phyloP scores from a whole-genome alignment of 106 monocot species.

The Allium cepa region DNA sequence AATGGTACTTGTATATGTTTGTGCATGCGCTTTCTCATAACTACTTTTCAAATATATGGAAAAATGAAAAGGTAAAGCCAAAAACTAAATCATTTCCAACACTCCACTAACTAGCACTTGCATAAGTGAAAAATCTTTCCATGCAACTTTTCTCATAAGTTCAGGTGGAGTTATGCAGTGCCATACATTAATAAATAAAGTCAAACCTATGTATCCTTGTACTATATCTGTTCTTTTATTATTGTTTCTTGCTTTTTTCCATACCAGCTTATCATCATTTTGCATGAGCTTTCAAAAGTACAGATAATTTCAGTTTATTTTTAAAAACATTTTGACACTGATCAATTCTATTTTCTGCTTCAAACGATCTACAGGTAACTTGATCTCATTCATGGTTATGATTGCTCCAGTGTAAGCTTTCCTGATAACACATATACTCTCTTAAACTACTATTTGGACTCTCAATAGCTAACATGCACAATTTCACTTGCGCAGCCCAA shows the following conservation, averaged over 20 bases:
- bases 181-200: not conserved
- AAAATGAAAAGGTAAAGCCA: not conserved
- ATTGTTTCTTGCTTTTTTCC: not conserved
- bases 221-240: not conserved
- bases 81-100: not conserved
- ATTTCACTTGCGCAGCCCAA: no score
- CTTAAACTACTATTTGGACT: not conserved
- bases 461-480: no score
- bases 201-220: not conserved
- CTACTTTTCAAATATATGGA: not conserved
- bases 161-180: not conserved
- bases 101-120: not conserved
- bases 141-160: not conserved
- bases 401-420: conserved; percentile 40
- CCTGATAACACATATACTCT: not conserved
- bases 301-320: not conserved
- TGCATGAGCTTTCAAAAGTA: not conserved
- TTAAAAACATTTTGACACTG: not conserved
- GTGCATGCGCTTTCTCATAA: not conserved
- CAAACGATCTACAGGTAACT: conserved; percentile 17
- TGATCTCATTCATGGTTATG: conserved; percentile 41
- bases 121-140: not conserved
- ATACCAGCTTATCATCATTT: not conserved
- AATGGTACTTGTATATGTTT: not conserved
- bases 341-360: not conserved